Conservation (phyloP, 352 stramenopile genomes). For the Elongisporangium prolatum region DNA sequence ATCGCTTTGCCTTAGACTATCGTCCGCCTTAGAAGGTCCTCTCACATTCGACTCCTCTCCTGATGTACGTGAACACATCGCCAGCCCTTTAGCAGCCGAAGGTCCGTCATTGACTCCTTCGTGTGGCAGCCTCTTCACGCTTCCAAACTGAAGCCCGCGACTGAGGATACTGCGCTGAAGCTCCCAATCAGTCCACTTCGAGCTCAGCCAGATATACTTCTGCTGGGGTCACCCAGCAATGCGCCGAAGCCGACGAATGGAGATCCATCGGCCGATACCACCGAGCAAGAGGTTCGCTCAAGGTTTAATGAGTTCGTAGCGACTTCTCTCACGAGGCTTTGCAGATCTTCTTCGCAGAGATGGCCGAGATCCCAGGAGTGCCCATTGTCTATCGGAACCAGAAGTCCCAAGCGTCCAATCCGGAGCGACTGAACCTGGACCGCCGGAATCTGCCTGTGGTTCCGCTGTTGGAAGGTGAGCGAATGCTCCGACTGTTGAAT, state of each 20-base stretch:
- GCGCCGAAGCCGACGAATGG: neutral
- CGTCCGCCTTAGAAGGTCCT: neutral
- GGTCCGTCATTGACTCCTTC: conserved; percentile 2
- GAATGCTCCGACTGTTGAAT: conserved; percentile 87
- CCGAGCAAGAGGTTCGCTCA: conserved; percentile 37
- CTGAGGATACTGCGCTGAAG: neutral
- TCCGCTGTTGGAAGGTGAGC: conserved; percentile 87
- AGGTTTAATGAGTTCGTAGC: neutral
- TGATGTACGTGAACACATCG: neutral
- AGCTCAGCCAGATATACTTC: neutral
- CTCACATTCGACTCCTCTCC: neutral
- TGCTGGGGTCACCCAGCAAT: neutral
- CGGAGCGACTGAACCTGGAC: conserved; percentile 88
- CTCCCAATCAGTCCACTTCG: neutral
- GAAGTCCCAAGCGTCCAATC: conserved; percentile 66
- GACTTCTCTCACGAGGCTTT: neutral
- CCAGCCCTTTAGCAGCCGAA: conserved; percentile 9
- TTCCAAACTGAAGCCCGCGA: neutral
- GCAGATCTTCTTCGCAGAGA: conserved; percentile 77
- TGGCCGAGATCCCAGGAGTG: conserved; percentile 55
- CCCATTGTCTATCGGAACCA: conserved; percentile 71
- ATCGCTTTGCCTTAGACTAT: neutral
- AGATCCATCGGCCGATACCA: conserved; percentile 12
- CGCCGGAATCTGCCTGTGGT: conserved; percentile 71
- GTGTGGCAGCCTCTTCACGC: neutral